phyloP scores from a whole-genome alignment of 176 grass and related monocot species.

The Elymus sibiricus region DNA sequence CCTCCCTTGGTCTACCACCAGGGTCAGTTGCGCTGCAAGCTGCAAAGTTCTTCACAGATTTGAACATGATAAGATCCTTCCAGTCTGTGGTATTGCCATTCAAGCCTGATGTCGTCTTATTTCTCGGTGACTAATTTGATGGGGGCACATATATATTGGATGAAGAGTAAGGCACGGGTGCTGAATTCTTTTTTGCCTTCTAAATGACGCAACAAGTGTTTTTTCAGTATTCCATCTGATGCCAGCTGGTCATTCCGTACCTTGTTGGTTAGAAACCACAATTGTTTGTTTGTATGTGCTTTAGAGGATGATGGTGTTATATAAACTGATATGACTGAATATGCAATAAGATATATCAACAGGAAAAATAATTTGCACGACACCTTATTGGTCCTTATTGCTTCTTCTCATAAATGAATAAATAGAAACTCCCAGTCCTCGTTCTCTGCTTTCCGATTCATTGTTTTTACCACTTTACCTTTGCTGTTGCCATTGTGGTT shows the following conservation, averaged over 20 bases:
- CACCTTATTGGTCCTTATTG: background rate
- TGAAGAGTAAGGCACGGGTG: conserved; percentile 92
- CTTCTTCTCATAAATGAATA: background rate
- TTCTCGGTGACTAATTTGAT: conserved; percentile 89
- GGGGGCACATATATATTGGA: conserved; percentile 71
- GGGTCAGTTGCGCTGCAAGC: conserved; percentile 66
- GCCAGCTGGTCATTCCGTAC: background rate
- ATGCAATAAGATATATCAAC: background rate
- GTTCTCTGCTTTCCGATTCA: background rate
- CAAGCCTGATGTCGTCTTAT: conserved; percentile 74
- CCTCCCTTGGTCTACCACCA: conserved; percentile 56
- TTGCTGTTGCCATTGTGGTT: background rate
- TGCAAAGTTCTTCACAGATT: conserved; percentile 83
- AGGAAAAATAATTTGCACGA: background rate
- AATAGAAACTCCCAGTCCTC: background rate
- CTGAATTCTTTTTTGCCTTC: conserved; percentile 44
- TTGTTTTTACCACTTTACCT: background rate
- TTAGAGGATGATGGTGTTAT: background rate
- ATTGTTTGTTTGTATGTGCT: conserved; percentile 6
- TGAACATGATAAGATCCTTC: conserved; percentile 96
- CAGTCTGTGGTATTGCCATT: conserved; percentile 71
- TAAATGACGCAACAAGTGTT: conserved; percentile 3
- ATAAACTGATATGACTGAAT: conserved; percentile 16
- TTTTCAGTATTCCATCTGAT: conserved; percentile 8
- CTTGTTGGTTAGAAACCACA: background rate